phyloP scores from a whole-genome alignment of 2,329 filamentous ascomycete genomes.

The Phialophora macrospora region DNA sequence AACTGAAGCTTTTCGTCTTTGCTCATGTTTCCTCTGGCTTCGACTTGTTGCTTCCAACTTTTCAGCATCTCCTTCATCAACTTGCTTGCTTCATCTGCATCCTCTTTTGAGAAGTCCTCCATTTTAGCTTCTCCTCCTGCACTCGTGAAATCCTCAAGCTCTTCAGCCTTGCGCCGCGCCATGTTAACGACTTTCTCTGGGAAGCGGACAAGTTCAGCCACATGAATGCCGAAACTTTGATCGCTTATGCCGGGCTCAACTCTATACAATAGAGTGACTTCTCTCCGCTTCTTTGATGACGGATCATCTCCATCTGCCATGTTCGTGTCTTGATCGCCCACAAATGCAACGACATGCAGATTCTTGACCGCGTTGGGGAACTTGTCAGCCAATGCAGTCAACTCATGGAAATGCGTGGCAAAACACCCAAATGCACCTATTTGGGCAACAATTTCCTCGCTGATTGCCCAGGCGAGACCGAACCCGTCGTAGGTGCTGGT shows the following conservation, averaged over 20 bases:
- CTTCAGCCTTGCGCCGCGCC: conserved; percentile 98
- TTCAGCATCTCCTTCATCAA: conserved; percentile 82
- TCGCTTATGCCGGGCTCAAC: conserved; percentile 95
- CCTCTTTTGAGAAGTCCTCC: conserved; percentile 73
- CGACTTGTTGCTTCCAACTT: conserved; percentile 78
- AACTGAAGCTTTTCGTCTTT: conserved; percentile 77
- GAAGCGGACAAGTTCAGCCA: conserved; percentile 94
- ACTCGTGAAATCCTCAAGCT: conserved; percentile 94
- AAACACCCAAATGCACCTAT: conserved; percentile 95
- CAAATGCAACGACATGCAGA: conserved; percentile 94
- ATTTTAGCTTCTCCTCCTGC: conserved; percentile 56
- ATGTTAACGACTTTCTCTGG: conserved; percentile 97
- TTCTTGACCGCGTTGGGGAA: conserved; percentile 84
- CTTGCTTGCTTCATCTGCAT: conserved; percentile 85
- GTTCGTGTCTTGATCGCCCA: conserved; percentile 55
- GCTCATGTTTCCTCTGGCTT: conserved; percentile 61
- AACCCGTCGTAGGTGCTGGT: conserved; percentile 99
- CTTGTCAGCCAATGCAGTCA: conserved; percentile 86
- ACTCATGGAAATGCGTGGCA: conserved; percentile 97
- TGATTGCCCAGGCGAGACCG: conserved; percentile 98
- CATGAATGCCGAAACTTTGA: conserved; percentile 97
- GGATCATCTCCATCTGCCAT: conserved; percentile 41
- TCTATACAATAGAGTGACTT: conserved; percentile 96
- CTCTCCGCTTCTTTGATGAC: conserved; percentile 63
- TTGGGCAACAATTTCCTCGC: conserved; percentile 93